phyloP scores from a whole-genome alignment of 768 basidiomycete genomes.

The Trametes maxima region DNA sequence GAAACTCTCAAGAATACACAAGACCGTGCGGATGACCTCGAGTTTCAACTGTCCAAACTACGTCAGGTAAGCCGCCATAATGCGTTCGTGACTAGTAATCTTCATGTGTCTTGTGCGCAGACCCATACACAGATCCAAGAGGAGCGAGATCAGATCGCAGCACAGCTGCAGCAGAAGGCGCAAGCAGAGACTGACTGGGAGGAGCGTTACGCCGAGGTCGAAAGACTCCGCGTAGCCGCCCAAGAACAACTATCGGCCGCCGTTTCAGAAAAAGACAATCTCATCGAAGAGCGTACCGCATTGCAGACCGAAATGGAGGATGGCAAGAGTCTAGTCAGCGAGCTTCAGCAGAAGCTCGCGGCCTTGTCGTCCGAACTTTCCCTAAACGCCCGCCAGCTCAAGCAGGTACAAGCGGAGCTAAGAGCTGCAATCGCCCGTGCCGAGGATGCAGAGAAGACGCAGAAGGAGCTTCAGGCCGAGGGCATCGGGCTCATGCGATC shows the following conservation, averaged over 20 bases:
- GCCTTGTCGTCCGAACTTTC: constrained; percentile 57
- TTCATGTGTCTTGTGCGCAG: constrained; percentile 39
- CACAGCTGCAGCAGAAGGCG: constrained; percentile 44
- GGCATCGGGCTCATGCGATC: constrained; percentile 77
- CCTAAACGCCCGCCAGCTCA: constrained; percentile 55
- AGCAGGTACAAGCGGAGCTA: constrained; percentile 66
- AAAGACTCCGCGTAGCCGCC: constrained; percentile 41
- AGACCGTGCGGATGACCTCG: constrained; percentile 80
- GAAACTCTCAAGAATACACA: constrained; percentile 74
- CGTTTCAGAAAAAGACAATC: constrained; percentile 47
- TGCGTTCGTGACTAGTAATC: no score
- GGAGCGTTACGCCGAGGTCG: constrained; percentile 49
- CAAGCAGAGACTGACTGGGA: constrained; percentile 52
- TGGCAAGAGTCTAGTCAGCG: constrained; percentile 48
- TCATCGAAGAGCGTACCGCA: constrained; percentile 52
- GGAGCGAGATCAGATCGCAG: constrained; percentile 61
- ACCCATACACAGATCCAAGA: constrained; percentile 55
- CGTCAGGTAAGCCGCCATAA: constrained; percentile 58
- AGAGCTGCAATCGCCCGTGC: constrained; percentile 65
- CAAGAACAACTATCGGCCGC: constrained; percentile 47
- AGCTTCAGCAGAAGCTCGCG: constrained; percentile 61
- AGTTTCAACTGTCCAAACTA: constrained; percentile 77
- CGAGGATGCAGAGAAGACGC: constrained; percentile 71
- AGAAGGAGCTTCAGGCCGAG: constrained; percentile 75
- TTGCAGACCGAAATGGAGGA: constrained; percentile 51